Percentiles rank a stretch among this genome's conserved stretches.
phyloP scores from a whole-genome alignment of 495 filamentous ascomycete genomes.

The Podospora didyma region DNA sequence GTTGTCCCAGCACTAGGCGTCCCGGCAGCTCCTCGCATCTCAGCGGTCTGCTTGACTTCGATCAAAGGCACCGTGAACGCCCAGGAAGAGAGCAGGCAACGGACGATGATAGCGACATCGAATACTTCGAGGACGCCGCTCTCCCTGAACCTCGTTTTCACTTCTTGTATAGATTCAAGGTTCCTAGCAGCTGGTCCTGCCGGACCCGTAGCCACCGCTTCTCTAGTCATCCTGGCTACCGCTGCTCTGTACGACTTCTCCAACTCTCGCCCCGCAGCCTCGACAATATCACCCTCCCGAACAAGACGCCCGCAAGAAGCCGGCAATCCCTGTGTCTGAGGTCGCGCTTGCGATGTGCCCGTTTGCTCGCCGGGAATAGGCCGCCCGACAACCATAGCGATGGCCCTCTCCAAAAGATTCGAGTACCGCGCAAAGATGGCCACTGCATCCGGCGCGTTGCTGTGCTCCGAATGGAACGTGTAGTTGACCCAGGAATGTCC shows the following conservation, averaged over 20 bases:
- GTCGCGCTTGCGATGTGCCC: neutral
- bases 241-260: neutral
- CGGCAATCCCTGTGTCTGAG: neutral
- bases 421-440: conserved; percentile 5
- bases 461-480: conserved; percentile 1
- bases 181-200: neutral
- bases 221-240: neutral
- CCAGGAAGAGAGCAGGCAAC: neutral
- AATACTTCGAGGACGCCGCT: neutral
- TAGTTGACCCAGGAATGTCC: conserved; percentile 5
- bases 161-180: neutral
- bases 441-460: neutral
- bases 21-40: neutral
- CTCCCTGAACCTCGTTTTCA: neutral
- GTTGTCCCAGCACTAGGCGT: neutral
- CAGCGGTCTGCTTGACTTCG: neutral
- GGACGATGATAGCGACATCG: neutral
- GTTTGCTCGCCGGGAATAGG: neutral
- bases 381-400: neutral
- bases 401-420: conserved; percentile 3
- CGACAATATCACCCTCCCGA: neutral
- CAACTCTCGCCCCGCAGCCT: neutral
- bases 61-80: neutral
- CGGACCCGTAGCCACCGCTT: neutral
- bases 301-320: neutral